Percentiles rank a stretch among this genome's conserved stretches.
These are phyloP conservation scores for Phyllosticta capitalensis DNA, from an alignment of 2,329 filamentous ascomycete species.

Conservation along the genomic window DNA sequence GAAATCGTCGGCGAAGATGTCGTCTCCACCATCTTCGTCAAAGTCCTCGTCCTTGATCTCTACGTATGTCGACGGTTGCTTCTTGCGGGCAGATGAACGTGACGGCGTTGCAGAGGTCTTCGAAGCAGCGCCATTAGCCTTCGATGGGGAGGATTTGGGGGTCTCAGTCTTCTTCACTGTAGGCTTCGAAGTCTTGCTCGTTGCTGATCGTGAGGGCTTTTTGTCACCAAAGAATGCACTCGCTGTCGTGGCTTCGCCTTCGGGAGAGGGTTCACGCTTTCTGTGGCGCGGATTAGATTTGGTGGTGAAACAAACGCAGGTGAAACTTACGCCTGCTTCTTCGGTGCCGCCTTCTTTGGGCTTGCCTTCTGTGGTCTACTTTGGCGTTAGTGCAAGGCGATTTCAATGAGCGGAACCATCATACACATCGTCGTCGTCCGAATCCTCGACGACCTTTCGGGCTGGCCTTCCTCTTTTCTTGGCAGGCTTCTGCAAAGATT, in stretches of 20 bases:
- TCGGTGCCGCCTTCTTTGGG: conserved; percentile 48
- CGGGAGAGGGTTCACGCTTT: conserved; percentile 39
- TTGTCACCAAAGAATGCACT: conserved; percentile 55
- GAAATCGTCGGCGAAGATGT: conserved; percentile 70
- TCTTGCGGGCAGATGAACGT: conserved; percentile 29
- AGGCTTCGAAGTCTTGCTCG: conserved; percentile 24
- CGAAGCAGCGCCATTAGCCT: conserved; percentile 22
- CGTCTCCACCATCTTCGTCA: conserved; percentile 54
- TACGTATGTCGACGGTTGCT: conserved; percentile 34
- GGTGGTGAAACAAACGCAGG: conserved; percentile 13
- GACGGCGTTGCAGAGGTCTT: conserved; percentile 25
- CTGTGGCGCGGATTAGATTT: conserved; percentile 18
- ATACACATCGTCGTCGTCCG: conserved; percentile 55
- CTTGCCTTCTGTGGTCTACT: conserved; percentile 32
- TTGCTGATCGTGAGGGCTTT: conserved; percentile 42
- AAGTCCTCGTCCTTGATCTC: conserved; percentile 52
- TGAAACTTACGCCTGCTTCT: conserved; percentile 43
- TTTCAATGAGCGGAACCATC: not conserved
- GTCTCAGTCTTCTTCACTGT: conserved; percentile 28
- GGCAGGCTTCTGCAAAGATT: conserved; percentile 23
- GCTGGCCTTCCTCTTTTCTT: conserved; percentile 31
- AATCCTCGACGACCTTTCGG: conserved; percentile 53
- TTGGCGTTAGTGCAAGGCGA: conserved; percentile 15
- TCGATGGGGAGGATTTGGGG: conserved; percentile 26
- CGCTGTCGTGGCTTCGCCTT: conserved; percentile 49